Percentiles rank a stretch among this genome's conserved stretches.
Evolutionary conservation across 192 early-diverging fungal genomes (phyloP).

Genomic region (Backusella macrospora): DNA sequence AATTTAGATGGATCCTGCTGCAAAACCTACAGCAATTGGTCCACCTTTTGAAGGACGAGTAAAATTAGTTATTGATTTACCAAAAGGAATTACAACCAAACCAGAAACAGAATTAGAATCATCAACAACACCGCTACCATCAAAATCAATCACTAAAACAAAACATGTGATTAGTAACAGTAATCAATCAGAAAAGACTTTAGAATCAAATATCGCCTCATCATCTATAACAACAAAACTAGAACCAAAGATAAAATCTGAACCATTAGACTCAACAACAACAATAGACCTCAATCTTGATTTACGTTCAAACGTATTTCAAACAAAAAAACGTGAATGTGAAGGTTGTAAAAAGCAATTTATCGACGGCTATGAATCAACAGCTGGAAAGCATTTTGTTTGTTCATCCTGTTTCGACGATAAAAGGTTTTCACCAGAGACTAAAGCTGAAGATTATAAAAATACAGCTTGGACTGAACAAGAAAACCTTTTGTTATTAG

Average conservation of each 20-base stretch:
- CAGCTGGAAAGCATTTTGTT: background rate
- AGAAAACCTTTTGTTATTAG: conserved; percentile 86
- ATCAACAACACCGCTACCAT: background rate
- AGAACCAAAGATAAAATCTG: background rate
- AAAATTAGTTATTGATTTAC: conserved; percentile 87
- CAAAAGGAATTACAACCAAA: conserved; percentile 22
- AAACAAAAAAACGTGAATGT: background rate
- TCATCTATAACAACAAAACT: background rate
- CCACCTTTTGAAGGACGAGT: conserved; percentile 94
- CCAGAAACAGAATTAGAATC: conserved; percentile 13
- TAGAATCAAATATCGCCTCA: background rate
- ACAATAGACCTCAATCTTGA: conserved; percentile 29
- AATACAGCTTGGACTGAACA: conserved; percentile 79
- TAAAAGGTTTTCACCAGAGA: background rate
- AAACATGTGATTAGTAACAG: no score
- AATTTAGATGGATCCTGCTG: conserved; percentile 85
- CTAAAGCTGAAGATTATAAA: conserved; percentile 12
- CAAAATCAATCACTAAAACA: background rate
- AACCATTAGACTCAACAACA: background rate
- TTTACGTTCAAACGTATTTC: conserved; percentile 15
- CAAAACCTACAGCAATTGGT: conserved; percentile 80
- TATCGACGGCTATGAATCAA: background rate
- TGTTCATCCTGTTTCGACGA: background rate
- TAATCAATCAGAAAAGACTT: background rate
- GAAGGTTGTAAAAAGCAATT: background rate